A percentile compares a stretch with the other conserved stretches of the same genome.
These are phyloP conservation scores for Lathyrus tuberosus DNA, from an alignment of 306 rosid species.

Conservation along the genomic window DNA sequence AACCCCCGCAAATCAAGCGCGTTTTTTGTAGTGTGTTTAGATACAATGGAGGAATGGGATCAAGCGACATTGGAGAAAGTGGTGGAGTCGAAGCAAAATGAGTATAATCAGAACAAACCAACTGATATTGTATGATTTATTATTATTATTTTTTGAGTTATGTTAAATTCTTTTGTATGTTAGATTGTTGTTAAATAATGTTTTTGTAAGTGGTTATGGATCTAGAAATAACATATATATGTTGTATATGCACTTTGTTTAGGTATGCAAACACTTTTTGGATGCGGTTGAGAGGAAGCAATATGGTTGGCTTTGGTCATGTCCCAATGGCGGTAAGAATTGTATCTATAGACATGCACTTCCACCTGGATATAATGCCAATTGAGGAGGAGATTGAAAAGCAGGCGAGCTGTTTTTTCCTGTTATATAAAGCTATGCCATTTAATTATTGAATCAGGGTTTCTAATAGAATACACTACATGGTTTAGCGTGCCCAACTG, in stretches of 20 bases:
- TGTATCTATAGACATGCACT: conserved; percentile 99
- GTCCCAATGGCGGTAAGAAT: conserved; percentile 89
- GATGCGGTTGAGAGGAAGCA: conserved; percentile 98
- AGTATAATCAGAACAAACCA: conserved; percentile 87
- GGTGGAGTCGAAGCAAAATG: conserved; percentile 80
- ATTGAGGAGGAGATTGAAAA: conserved; percentile 94
- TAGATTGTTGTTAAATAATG: conserved; percentile 19
- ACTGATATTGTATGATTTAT: conserved; percentile 83
- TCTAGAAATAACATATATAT: background rate
- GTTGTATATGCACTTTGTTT: conserved; percentile 26
- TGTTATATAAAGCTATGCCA: conserved; percentile 7
- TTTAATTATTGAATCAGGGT: conserved; percentile 12
- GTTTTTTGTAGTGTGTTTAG: no score
- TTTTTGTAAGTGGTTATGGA: conserved; percentile 6
- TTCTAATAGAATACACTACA: conserved; percentile 31
- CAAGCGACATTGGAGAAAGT: conserved; percentile 94
- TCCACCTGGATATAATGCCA: conserved; percentile 85
- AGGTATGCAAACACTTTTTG: conserved; percentile 64
- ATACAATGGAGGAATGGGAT: conserved; percentile 99
- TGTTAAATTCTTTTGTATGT: conserved; percentile 14
- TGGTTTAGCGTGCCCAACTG: conserved; percentile 75
- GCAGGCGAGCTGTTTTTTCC: conserved; percentile 54
- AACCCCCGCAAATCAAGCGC: no score
- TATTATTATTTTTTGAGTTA: conserved; percentile 4
- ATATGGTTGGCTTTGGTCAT: conserved; percentile 95